A percentile compares a stretch with the other conserved stretches of the same genome.
Conservation (phyloP, 805 yeast genomes). For the Candida sithepensis region DNA sequence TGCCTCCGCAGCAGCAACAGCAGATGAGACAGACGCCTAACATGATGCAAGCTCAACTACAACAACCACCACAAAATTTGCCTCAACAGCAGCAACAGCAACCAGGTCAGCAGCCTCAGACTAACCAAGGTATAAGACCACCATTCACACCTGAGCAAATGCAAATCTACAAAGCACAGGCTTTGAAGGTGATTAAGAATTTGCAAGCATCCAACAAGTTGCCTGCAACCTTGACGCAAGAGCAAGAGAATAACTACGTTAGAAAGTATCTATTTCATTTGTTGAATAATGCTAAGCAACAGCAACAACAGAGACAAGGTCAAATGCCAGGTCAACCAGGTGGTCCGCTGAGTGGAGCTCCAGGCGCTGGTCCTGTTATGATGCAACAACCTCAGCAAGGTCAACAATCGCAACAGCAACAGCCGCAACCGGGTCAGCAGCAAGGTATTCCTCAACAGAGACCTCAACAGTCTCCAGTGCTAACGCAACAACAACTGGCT, state of each 20-base stretch:
- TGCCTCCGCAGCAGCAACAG: conserved; percentile 2
- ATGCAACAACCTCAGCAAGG: conserved; percentile 13
- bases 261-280: conserved; percentile 31
- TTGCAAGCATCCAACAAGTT: conserved; percentile 32
- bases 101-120: conserved; percentile 3
- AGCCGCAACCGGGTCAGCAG: conserved; percentile 10
- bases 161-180: conserved; percentile 32
- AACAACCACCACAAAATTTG: conserved; percentile 1
- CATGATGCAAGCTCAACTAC: conserved; percentile 4
- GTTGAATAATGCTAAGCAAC: conserved; percentile 17
- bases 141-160: conserved; percentile 22
- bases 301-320: conserved; percentile 18
- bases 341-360: conserved; percentile 12
- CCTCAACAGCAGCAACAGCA: conserved; percentile 5
- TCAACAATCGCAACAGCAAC: conserved; percentile 9
- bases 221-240: conserved; percentile 29
- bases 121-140: conserved; percentile 5
- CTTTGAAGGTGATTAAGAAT: conserved; percentile 31
- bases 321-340: conserved; percentile 20
- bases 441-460: conserved; percentile 7
- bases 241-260: conserved; percentile 33
- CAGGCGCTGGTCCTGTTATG: conserved; percentile 5
- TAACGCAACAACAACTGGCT: conserved; percentile 5
- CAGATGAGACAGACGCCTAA: conserved; percentile 2
- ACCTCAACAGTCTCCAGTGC: conserved; percentile 14